Percentiles rank a stretch among this genome's conserved stretches.
phyloP scores from a whole-genome alignment of 108 stramenopile species.

The Skeletonema tropicum region DNA sequence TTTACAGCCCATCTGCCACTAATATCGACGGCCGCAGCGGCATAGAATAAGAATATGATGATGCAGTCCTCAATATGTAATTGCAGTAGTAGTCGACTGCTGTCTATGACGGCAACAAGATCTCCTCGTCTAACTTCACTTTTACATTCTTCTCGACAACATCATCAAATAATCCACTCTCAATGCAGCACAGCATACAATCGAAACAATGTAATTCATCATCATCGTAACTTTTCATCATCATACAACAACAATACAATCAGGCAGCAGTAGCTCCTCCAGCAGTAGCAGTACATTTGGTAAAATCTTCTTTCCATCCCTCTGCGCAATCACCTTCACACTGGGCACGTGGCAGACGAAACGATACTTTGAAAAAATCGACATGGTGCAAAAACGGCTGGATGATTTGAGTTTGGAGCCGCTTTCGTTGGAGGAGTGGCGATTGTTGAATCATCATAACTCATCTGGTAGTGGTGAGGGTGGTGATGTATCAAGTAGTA shows the following conservation, averaged over 20 bases:
- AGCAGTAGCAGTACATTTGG: constrained; percentile 26
- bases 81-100: no score
- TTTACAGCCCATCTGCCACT: no score
- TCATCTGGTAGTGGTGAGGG: background rate
- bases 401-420: constrained; percentile 64
- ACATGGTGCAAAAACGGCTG: constrained; percentile 57
- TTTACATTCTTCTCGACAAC: no score
- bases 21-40: no score
- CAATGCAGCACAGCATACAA: no score
- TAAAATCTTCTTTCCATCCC: constrained; percentile 74
- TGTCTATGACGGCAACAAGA: no score
- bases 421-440: constrained; percentile 15
- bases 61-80: no score
- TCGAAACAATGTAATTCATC: no score
- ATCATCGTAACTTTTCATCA: background rate
- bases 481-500: background rate
- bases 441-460: background rate
- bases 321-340: constrained; percentile 83
- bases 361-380: constrained; percentile 79
- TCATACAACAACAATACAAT: background rate
- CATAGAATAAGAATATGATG: no score
- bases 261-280: background rate
- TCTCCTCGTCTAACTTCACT: no score
- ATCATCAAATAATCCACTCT: no score
- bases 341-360: constrained; percentile 82